Percentiles rank a stretch among this genome's conserved stretches.
Conservation (phyloP, 129 eudicot genomes). For the Flaveria robusta region DNA sequence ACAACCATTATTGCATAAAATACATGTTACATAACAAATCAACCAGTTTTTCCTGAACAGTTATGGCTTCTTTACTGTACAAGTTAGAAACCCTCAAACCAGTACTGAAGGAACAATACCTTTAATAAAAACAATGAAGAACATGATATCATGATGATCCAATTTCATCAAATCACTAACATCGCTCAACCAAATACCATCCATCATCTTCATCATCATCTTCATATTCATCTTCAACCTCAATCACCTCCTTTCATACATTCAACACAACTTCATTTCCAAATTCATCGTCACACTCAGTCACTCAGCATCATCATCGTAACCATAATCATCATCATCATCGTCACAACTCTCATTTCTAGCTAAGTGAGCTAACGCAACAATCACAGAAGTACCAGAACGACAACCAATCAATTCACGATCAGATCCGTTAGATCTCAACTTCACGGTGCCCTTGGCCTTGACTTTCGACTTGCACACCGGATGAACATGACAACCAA, state of each 20-base stretch:
- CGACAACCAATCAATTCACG: neutral
- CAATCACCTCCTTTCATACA: conserved; percentile 17
- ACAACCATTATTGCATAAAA: conserved; percentile 1
- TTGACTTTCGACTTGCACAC: conserved; percentile 59
- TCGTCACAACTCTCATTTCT: conserved; percentile 10
- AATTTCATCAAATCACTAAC: neutral
- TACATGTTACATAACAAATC: neutral
- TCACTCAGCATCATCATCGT: neutral
- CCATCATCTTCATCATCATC: conserved; percentile 49
- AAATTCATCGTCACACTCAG: conserved; percentile 4
- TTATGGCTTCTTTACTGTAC: too few species aligned
- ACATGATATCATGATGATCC: too few species aligned
- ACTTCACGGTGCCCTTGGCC: conserved; percentile 56
- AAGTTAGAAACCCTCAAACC: too few species aligned
- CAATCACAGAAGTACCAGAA: conserved; percentile 41
- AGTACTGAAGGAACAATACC: too few species aligned
- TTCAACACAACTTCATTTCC: too few species aligned
- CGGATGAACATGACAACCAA: conserved; percentile 57
- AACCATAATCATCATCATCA: neutral
- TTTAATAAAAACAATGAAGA: too few species aligned
- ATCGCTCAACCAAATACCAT: conserved; percentile 58
- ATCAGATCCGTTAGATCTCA: conserved; percentile 21
- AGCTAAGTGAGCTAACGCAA: conserved; percentile 42
- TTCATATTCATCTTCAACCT: conserved; percentile 40
- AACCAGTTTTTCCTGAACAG: neutral